Evolutionary conservation across 176 grass and related monocot genomes (phyloP), one percentile per base, ranked within the genome.

Genomic region (Avena sativa): DNA sequence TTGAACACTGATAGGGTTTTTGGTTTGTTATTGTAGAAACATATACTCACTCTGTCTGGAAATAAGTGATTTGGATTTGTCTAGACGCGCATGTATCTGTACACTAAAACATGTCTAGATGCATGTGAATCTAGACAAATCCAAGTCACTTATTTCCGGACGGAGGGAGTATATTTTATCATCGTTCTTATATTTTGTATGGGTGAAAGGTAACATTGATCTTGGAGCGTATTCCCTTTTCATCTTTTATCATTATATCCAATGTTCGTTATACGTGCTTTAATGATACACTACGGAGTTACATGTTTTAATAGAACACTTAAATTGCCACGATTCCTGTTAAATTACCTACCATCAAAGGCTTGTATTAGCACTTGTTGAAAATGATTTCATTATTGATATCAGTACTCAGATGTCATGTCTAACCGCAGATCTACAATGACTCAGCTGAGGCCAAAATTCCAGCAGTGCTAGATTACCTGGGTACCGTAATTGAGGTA

Each of bases 371-470:
- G n/a, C 12, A 82, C 16, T 83, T 19, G 12, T 25, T 80, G 46
- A 49, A 84, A 74, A 47, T 90, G 30, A 73, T 90, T 86, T 47
- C 32, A 9, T 49, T 63, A 25, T 49, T 63, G 6, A 26, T 59
- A 44, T 20, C 26, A 56, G 2, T 63, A 7, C 71, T 61, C 43
- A 63, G 32, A 26, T 64, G 66, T 88, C 25, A 67, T 89, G 81
- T 19, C 26, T 79, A 79, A 89, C 50, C 17, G 28, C 89, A 98
- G 96, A 94, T 98, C 76, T 98, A 92, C 78, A 92, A 80, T 30
- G 88, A 98, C 89, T 98, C 93, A 49, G 96, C 96, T 20, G 79
- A 81, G 79, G 96, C 92, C 17, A 98, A 98, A 95, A 91, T 94
- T 94, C 92, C 93, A 86, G 91, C 96, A 78, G 92, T 98, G 43